Percentiles rank a stretch among this genome's conserved stretches.
phyloP scores from a whole-genome alignment of 345 rosid genomes.

The Eucalyptus camaldulensis region DNA sequence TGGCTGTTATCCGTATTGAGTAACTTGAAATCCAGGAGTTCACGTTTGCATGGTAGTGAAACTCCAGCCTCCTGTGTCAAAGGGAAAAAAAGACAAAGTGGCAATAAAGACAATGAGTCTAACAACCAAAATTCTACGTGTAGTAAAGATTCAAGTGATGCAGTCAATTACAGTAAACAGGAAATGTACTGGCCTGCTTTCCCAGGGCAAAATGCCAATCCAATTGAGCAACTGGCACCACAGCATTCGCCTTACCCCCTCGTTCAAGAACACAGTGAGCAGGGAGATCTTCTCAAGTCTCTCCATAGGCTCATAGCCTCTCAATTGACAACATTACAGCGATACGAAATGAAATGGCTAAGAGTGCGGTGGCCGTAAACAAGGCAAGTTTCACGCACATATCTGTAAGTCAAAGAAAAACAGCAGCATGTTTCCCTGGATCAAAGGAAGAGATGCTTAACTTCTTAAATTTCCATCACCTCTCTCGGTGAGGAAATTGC shows the following conservation, averaged over 20 bases:
- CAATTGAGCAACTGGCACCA: neutral
- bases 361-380: neutral
- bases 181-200: neutral
- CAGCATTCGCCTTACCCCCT: neutral
- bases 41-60: neutral
- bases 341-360: neutral
- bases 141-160: neutral
- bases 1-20: neutral
- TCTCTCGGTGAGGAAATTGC: neutral
- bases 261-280: neutral
- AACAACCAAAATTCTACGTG: neutral
- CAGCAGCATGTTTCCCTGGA: neutral
- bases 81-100: neutral
- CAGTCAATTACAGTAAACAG: neutral
- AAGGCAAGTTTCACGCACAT: neutral
- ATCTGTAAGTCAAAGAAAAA: neutral
- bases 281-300: neutral
- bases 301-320: neutral
- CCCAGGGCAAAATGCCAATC: neutral
- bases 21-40: neutral
- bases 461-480: neutral
- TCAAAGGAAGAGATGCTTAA: neutral
- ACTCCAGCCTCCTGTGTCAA: neutral
- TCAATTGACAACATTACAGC: neutral
- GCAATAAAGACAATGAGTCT: neutral